Evolutionary conservation across 2,329 filamentous ascomycete genomes (phyloP).

Genomic region (Epichloe uncinata): DNA sequence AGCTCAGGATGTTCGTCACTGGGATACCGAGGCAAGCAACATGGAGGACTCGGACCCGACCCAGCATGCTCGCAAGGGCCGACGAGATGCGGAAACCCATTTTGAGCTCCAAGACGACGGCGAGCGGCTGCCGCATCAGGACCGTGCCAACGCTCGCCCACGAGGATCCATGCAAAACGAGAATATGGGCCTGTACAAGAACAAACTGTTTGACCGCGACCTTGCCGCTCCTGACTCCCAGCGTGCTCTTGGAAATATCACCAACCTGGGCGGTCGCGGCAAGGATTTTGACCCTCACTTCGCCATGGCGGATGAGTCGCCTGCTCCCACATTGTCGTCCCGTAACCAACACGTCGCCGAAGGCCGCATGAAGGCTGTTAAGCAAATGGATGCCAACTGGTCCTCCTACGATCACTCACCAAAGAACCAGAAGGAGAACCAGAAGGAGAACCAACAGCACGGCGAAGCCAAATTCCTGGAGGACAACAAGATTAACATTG

Average conservation of each 20-base stretch:
- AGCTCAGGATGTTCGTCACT: constrained; percentile 62
- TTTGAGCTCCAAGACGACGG: constrained; percentile 75
- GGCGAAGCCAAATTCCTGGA: constrained; percentile 37
- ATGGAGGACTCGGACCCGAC: constrained; percentile 38
- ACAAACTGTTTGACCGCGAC: constrained; percentile 55
- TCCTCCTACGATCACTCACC: constrained; percentile 41
- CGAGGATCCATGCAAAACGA: constrained; percentile 50
- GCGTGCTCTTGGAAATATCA: constrained; percentile 49
- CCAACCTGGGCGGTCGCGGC: constrained; percentile 57
- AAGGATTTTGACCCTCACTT: constrained; percentile 74
- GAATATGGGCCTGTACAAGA: constrained; percentile 58
- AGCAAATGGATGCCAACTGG: constrained; percentile 60
- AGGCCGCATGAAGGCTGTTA: constrained; percentile 54
- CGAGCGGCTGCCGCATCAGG: constrained; percentile 38
- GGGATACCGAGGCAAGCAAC: constrained; percentile 51
- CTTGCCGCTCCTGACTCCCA: constrained; percentile 27
- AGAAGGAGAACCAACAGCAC: constrained; percentile 37
- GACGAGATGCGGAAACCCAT: constrained; percentile 68
- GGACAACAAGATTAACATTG: constrained; percentile 28
- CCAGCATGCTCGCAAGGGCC: constrained; percentile 49
- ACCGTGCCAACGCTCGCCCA: constrained; percentile 28
- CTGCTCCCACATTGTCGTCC: constrained; percentile 26
- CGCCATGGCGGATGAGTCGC: constrained; percentile 56
- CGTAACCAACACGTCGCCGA: constrained; percentile 34
- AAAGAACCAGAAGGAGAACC: constrained; percentile 38